Base-by-base conservation (phyloP, 2,329 filamentous ascomycete species). In the Tolypocladium sp. region DNA sequence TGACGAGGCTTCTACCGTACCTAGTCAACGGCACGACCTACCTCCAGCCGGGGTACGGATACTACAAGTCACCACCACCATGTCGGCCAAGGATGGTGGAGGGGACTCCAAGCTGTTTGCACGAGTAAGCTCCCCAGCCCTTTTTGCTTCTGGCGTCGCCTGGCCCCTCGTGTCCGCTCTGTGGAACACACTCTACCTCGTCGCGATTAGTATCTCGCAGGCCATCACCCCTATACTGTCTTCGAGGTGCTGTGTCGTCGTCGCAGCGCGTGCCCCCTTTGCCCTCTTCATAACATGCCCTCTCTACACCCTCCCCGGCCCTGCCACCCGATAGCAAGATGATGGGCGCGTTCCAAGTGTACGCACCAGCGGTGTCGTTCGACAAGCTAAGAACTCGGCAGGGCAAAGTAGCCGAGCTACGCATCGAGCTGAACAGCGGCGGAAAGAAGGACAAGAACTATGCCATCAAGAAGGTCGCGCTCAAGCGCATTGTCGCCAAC, bases 71-170 rank as follows among this genome's bases (percentile, higher is more conserved):
- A 30, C 49, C 49, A n/a, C 65, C 72, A 76, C 69, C 70, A 85
- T 85, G 82, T 80, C 82, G 68, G 77, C 72, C 69, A 74, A 79
- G 62, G 77, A 69, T 63, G 68, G 86, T 75, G 91, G 90, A 78
- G 92, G 94, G 77, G 94, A 97, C 86, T 96, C 94, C 79, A 97
- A 97, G 85, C 88, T 99, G 79, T 99, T 99, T 81, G 93, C 94
- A 76, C 87, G 94, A 81, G 94, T 99, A 84, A 81, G 82, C 75
- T 59, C 61, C 46, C 55, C 30, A 55, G 25, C 54, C 58, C 61
- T 65, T 57, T 59, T 61, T 61, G 51, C 41, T 53, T 60, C 58
- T 51, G 54, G 51, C 57, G 44, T 15, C 22, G 25, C 12, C 44
- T 41, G 30, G 17, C 30, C 20, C 10, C 20, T 52, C n/a, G 17